These are phyloP conservation scores for Escallonia rubra DNA, from an alignment of 129 eudicot species.

Conservation along the genomic window DNA sequence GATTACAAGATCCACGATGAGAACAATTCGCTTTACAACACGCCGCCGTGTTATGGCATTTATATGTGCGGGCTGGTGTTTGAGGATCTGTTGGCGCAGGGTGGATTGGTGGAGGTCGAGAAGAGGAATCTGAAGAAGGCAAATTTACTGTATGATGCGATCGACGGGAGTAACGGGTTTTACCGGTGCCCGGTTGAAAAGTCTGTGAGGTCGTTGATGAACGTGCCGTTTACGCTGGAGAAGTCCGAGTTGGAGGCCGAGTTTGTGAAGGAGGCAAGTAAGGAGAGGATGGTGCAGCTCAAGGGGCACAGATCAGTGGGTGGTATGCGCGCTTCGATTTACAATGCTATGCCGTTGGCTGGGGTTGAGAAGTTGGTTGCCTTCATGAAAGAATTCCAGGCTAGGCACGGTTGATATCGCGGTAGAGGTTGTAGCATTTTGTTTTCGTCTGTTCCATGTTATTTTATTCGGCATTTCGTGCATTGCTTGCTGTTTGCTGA, in stretches of 20 bases:
- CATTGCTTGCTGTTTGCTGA: too few species aligned
- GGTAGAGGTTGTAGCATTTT: too few species aligned
- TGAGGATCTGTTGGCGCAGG: constrained; percentile 87
- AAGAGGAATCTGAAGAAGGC: constrained; percentile 77
- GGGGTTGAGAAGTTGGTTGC: constrained; percentile 93
- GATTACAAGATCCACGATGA: constrained; percentile 96
- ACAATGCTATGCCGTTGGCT: constrained; percentile 99
- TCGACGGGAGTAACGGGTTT: constrained; percentile 82
- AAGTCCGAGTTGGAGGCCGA: constrained; percentile 73
- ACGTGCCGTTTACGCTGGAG: constrained; percentile 87
- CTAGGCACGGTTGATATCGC: constrained; percentile 52
- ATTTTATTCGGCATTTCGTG: too few species aligned
- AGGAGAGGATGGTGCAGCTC: constrained; percentile 87
- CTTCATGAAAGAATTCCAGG: constrained; percentile 97
- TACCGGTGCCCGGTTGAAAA: constrained; percentile 89
- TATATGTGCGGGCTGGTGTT: constrained; percentile 97
- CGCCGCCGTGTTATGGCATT: constrained; percentile 92
- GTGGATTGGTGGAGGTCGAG: constrained; percentile 87
- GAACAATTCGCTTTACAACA: constrained; percentile 75
- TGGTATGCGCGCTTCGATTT: constrained; percentile 97
- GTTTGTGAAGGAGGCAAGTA: constrained; percentile 81
- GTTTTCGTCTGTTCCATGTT: too few species aligned
- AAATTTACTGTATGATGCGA: constrained; percentile 66
- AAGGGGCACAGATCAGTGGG: constrained; percentile 99
- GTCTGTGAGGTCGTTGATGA: constrained; percentile 93